A percentile compares a stretch with the other conserved stretches of the same genome.
Evolutionary conservation across 306 rosid genomes (phyloP).

Genomic region (Dryas octopetala): DNA sequence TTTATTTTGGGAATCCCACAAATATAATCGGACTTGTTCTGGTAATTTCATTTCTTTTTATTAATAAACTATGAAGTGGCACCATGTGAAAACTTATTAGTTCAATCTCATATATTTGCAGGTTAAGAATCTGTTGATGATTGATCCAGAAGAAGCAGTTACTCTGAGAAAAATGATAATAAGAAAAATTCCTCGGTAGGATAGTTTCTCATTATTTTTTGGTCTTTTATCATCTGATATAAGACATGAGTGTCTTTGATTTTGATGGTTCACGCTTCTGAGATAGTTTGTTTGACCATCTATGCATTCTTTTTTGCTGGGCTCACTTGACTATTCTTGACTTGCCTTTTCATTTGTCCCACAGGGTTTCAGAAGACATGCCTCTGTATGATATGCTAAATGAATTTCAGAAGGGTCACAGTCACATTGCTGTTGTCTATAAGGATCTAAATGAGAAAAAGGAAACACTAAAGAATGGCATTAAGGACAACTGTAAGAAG

Average conservation of each 20-base stretch:
- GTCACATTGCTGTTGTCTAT: slow-evolving; percentile 96
- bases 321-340: slow-evolving; percentile 18
- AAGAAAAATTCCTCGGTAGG: slow-evolving; percentile 92
- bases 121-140: slow-evolving; percentile 90
- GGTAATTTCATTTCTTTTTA: slow-evolving; percentile 48
- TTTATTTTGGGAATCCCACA: slow-evolving; percentile 63
- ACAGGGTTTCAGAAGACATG: slow-evolving; percentile 94
- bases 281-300: slow-evolving; percentile 8
- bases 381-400: slow-evolving; percentile 93
- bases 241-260: slow-evolving; percentile 13
- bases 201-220: slow-evolving; percentile 12
- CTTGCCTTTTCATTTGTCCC: slow-evolving; percentile 24
- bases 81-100: background rate
- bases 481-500: slow-evolving; percentile 50
- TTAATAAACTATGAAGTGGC: background rate
- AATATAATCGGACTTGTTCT: slow-evolving; percentile 92
- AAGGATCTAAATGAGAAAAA: slow-evolving; percentile 61
- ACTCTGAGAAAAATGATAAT: slow-evolving; percentile 74
- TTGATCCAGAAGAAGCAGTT: slow-evolving; percentile 69
- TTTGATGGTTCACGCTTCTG: slow-evolving; percentile 7
- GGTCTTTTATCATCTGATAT: slow-evolving; percentile 12
- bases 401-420: slow-evolving; percentile 98
- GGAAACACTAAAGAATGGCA: slow-evolving; percentile 40
- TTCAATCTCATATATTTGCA: slow-evolving; percentile 35
- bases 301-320: slow-evolving; percentile 3